A percentile compares a stretch with the other conserved stretches of the same genome.
Conservation (phyloP, 139 green algal species). For the Chlorella sp. region DNA sequence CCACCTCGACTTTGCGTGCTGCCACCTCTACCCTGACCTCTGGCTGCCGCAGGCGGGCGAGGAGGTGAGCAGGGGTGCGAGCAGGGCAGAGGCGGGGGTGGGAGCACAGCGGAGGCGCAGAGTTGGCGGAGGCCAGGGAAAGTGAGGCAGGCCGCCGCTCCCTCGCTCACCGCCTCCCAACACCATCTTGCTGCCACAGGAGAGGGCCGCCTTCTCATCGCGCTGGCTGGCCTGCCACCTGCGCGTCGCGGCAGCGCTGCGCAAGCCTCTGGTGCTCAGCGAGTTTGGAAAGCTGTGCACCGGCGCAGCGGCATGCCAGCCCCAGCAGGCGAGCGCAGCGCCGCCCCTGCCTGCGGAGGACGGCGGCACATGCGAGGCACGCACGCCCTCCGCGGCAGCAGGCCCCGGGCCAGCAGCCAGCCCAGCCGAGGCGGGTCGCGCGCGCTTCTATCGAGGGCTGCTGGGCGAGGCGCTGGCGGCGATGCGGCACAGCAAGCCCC, state of each 20-base stretch:
- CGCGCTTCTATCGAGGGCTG: background rate
- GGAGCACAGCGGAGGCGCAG: too few relatives aligned
- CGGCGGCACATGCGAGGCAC: background rate
- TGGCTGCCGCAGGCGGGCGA: constrained; percentile 45
- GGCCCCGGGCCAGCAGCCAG: background rate
- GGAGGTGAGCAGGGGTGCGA: background rate
- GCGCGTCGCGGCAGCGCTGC: constrained; percentile 25
- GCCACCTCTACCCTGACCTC: constrained; percentile 75
- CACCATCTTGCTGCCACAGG: too few relatives aligned
- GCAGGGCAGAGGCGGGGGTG: too few relatives aligned
- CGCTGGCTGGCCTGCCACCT: constrained; percentile 27
- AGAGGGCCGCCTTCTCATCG: too few relatives aligned
- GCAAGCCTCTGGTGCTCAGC: constrained; percentile 62
- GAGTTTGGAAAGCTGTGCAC: constrained; percentile 65
- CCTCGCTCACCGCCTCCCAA: too few relatives aligned
- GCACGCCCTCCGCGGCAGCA: background rate
- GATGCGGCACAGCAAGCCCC: constrained; percentile 23
- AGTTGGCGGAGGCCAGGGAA: too few relatives aligned
- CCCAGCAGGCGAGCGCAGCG: background rate
- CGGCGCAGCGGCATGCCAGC: too few relatives aligned
- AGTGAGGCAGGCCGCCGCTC: too few relatives aligned
- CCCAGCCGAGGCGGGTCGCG: background rate
- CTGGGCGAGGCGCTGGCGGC: constrained; percentile 9
- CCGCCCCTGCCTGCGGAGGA: background rate
- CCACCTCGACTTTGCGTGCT: constrained; percentile 66